Base-by-base conservation (phyloP, 2,329 filamentous ascomycete genomes). In the Fusarium sp. region DNA sequence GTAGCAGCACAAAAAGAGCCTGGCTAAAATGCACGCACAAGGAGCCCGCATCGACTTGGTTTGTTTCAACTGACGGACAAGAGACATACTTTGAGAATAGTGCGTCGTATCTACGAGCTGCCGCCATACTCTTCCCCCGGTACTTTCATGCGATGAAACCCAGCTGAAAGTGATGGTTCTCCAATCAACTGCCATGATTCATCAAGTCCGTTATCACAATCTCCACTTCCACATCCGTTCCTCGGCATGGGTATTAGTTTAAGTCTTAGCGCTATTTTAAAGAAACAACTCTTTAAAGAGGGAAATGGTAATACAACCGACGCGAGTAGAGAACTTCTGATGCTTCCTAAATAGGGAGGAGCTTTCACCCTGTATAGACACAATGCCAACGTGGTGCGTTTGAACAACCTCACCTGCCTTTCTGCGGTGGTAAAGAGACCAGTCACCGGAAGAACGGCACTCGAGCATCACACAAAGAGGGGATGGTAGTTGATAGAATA, bases 231-330 rank as follows among this genome's bases (percentile, higher is more conserved):
- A 57, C 61, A 45, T 56, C 31, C 60, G 45, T 14, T 6, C 50
- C 18, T 63, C 43, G 45, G 60, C 60, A 31, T 33, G 33, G 60
- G 24, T 54, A 22, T 20, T 52, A 22, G 22, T 41, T 58, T 69
- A 50, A 39, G 56, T 45, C 31, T 70, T 71, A 45, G 67, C 24
- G 50, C 63, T 39, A 48, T 63, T 54, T 7, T 56, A 66, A 70
- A 70, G 62, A 70, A 70, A 45, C 43, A 35, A 22, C 69, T 37
- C 45, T 71, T 57, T n/a, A 71, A 43, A 71, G 58, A 64, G 67
- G 69, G 65, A 71, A 71, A 68, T 71, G 43, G 57, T 56, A 67
- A 31, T 58, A 43, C 27, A 13, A 2, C 58, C 43, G 52, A 62
- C 56, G 52, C 29, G 16, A 41, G 45, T 63, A 62, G 57, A 65